Conservation (phyloP, 768 basidiomycete genomes). For the Lactifluus rugatus region DNA sequence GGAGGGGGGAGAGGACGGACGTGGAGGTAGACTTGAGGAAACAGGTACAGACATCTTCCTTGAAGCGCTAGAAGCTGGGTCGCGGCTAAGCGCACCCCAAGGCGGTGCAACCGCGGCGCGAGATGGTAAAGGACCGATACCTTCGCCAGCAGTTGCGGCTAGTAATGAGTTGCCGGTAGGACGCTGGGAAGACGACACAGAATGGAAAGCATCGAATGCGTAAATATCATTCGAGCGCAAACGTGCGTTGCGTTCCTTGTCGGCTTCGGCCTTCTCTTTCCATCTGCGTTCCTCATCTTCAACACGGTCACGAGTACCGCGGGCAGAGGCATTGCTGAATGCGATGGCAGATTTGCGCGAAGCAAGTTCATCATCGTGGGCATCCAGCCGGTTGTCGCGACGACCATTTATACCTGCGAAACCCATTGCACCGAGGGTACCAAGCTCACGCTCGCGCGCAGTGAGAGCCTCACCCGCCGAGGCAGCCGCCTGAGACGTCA, state of each 20-base stretch:
- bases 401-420: constrained; percentile 24
- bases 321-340: constrained; percentile 32
- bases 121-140: constrained; percentile 1
- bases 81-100: constrained; percentile 13
- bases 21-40: constrained; percentile 20
- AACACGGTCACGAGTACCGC: constrained; percentile 54
- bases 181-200: constrained; percentile 37
- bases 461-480: constrained; percentile 26
- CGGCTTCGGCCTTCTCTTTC: constrained; percentile 40
- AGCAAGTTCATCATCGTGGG: constrained; percentile 41
- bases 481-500: constrained; percentile 8
- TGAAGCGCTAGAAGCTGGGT: not conserved
- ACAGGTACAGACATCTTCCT: constrained; percentile 23
- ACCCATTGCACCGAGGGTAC: constrained; percentile 39
- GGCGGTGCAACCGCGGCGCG: constrained; percentile 12
- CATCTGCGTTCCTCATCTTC: constrained; percentile 49
- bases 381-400: constrained; percentile 23
- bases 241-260: constrained; percentile 27
- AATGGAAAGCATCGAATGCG: constrained; percentile 75
- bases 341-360: constrained; percentile 31
- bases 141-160: constrained; percentile 21
- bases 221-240: constrained; percentile 34
- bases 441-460: constrained; percentile 40
- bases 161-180: constrained; percentile 26
- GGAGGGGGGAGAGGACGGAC: constrained; percentile 22